phyloP scores from a whole-genome alignment of 2,329 filamentous ascomycete species.

The Ciborinia camelliae region DNA sequence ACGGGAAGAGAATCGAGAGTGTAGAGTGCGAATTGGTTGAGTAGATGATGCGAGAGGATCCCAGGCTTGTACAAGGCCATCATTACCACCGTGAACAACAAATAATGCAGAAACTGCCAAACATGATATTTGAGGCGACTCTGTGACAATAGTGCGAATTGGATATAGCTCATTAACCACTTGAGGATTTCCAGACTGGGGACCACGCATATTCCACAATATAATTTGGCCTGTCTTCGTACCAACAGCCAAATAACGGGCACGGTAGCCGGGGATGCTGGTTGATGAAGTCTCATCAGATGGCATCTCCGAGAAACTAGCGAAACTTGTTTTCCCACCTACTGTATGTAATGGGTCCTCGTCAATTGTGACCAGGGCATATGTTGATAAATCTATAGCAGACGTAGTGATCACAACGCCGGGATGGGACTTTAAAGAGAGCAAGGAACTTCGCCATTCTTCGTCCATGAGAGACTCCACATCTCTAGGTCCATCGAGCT shows the following conservation, averaged over 20 bases:
- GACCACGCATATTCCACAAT: conserved; percentile 79
- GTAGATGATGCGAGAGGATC: conserved; percentile 82
- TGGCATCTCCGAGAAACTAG: conserved; percentile 32
- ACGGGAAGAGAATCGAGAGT: conserved; percentile 77
- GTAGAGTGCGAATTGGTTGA: conserved; percentile 79
- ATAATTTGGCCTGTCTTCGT: conserved; percentile 74
- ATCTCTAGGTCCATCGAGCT: conserved; percentile 18
- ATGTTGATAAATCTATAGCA: conserved; percentile 70
- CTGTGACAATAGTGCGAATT: conserved; percentile 79
- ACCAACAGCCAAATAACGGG: conserved; percentile 76
- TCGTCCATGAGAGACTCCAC: conserved; percentile 45
- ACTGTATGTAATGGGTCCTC: conserved; percentile 74
- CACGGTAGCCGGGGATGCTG: conserved; percentile 81
- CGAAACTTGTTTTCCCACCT: conserved; percentile 43
- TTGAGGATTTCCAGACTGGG: conserved; percentile 51
- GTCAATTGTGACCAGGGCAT: conserved; percentile 64
- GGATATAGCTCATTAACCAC: conserved; percentile 61
- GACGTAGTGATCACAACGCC: conserved; percentile 63
- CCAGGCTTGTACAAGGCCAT: conserved; percentile 95
- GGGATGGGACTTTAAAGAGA: conserved; percentile 59
- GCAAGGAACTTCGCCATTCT: conserved; percentile 63
- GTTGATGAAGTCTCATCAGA: conserved; percentile 34
- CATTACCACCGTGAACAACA: conserved; percentile 87
- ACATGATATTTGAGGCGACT: conserved; percentile 82
- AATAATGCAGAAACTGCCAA: conserved; percentile 82